Base-by-base conservation (phyloP, 129 eudicot species). In the Chrysanthemum lavandulifolium region DNA sequence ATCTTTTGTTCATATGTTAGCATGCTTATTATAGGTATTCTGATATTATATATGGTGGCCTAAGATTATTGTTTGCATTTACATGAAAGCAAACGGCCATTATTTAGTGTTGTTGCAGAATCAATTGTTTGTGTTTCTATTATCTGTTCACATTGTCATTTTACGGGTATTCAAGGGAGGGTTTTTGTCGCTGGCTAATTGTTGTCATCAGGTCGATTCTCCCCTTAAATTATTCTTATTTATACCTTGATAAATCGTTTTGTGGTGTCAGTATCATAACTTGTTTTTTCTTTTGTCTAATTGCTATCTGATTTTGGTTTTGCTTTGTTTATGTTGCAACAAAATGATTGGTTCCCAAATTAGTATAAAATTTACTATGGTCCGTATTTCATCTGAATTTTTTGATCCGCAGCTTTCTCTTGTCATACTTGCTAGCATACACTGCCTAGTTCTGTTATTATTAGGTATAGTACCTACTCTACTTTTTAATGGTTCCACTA, bases 1-100 rank as follows among this genome's bases (percentile, higher is more conserved):
- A 7, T 40, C 47, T 40, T 40, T 10, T 40, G 47, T 40, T 40
- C 47, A 7, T 40, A 40, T 40, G 10, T 40, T 40, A 40, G 47
- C 47, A 40, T 40, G 47, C 47, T 40, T 40, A 40, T 40, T 40
- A 40, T 40, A 40, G 10, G 47, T 40, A 40, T 40, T 40, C 47
- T 40, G 47, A 40, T 40, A 40, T 8, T 40, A 40, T 40, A 40
- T 40, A 6, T 40, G 47, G 47, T 7, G 47, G 7, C 47, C 47
- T 40, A 40, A 40, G 47, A 43, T 40, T 19, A 40, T 65, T 29
- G 54, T 65, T 40, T 40, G 47, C 47, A 16, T 43, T 16, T 43
- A 56, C 52, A 8, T 33, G 50, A 63, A 31, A 62, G 67, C 67
- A 62, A 62, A 62, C 36, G 18, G n/a, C 67, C 67, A 29, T 13